Evolutionary conservation across 441 rosid genomes (phyloP), one percentile per base, ranked within the genome.

Genomic region (Oxalis stricta): DNA sequence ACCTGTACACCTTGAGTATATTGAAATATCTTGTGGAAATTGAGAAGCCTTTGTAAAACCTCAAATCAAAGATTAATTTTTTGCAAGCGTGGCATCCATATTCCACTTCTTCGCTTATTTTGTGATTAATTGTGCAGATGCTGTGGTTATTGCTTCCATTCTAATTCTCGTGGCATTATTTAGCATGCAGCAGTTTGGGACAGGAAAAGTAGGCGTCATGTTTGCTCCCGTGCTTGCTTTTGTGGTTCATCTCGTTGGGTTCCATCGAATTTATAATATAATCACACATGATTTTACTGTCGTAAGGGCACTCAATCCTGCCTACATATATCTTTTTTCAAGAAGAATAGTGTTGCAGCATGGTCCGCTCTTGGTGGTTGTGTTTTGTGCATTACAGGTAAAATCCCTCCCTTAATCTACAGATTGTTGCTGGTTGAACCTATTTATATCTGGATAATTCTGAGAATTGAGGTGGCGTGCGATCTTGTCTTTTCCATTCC

Each of bases 331-430:
- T 56, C 61, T 69, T 29, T 91, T 85, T 85, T 91, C 70, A 75
- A 71, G 59, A 85, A 75, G 72, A 85, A 91, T 71, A 72, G 72
- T 53, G 33, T 16, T 36, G 63, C 60, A 21, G 96, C 94, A 26
- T 85, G 93, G 94, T 85, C 94, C 26, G 83, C 98, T 58, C 96
- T 85, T 38, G 98, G 98, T 35, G 98, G 98, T 36, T 83, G 98
- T 10, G 82, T 91, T 52, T 74, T 91, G 58, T 91, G 96, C 68
- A 77, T 91, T 38, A 83, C 98, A 70, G 95, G 98, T 79, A 61
- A 20, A n/a, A 5, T 48, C 33, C 36, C 40, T n/a, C 46, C 37
- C 46, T 45, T 40, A 43, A 30, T 39, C 4, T 22, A 24, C 7
- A 13, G 19, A 12, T 18, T 18, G 10, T 2, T 7, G 17, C 7